These are phyloP conservation scores for Candida mattraensis DNA, from an alignment of 805 yeast genomes.

Conservation along the genomic window DNA sequence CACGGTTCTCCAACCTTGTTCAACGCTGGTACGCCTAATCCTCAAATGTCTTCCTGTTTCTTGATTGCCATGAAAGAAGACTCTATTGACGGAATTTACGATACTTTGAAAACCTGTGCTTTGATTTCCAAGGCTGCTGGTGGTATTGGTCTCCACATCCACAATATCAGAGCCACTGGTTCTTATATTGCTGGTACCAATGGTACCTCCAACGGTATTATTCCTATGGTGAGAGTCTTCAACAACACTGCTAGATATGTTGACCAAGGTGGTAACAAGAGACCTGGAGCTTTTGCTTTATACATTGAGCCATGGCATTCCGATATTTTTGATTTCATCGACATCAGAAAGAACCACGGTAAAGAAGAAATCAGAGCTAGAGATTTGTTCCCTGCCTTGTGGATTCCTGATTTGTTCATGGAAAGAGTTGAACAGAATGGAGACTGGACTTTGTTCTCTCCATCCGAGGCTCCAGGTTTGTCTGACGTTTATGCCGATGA, in stretches of 20 bases:
- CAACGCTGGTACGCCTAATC: slow-evolving; percentile 61
- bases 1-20: slow-evolving; percentile 64
- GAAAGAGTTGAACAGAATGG: slow-evolving; percentile 55
- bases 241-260: slow-evolving; percentile 64
- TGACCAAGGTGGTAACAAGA: slow-evolving; percentile 65
- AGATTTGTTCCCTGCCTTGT: slow-evolving; percentile 61
- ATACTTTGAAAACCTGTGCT: slow-evolving; percentile 62
- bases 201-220: slow-evolving; percentile 62
- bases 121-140: slow-evolving; percentile 62
- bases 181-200: slow-evolving; percentile 63
- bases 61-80: slow-evolving; percentile 63
- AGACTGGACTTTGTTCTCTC: slow-evolving; percentile 60
- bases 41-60: slow-evolving; percentile 64
- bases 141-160: slow-evolving; percentile 63
- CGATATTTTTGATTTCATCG: slow-evolving; percentile 57
- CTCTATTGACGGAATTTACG: slow-evolving; percentile 63
- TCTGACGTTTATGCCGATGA: slow-evolving; percentile 56
- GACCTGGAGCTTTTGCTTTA: slow-evolving; percentile 65
- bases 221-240: slow-evolving; percentile 63
- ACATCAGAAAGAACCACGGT: slow-evolving; percentile 62
- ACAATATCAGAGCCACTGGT: slow-evolving; percentile 58
- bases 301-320: slow-evolving; percentile 66
- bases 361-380: slow-evolving; percentile 64
- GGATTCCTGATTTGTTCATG: slow-evolving; percentile 66
- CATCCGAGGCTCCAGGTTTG: slow-evolving; percentile 59